Evolutionary conservation across 768 basidiomycete species (phyloP).

Genomic region (Sarcodon aspratus): DNA sequence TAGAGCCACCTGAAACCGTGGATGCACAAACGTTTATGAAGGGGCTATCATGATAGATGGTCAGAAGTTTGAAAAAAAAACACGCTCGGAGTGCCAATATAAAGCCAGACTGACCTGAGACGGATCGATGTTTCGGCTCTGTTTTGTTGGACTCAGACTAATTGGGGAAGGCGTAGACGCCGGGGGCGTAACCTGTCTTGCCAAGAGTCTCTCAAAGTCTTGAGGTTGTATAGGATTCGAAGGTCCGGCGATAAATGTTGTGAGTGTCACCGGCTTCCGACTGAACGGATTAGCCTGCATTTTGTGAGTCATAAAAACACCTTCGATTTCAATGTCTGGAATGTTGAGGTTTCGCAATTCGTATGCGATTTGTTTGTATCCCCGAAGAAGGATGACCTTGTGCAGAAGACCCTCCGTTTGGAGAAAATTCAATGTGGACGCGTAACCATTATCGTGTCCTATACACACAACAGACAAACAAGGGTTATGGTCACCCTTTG

Average conservation of each 20-base stretch:
- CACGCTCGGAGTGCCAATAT: neutral
- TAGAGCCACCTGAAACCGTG: neutral
- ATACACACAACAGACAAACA: no score
- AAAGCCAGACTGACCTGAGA: constrained; percentile 4
- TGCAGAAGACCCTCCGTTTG: constrained; percentile 25
- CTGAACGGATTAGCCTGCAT: constrained; percentile 7
- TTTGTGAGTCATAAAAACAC: constrained; percentile 24
- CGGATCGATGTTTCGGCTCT: constrained; percentile 4
- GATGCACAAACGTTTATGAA: constrained; percentile 18
- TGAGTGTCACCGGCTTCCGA: neutral
- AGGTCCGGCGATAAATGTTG: neutral
- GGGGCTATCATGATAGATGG: constrained; percentile 10
- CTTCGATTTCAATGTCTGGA: constrained; percentile 21
- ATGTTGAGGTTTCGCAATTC: constrained; percentile 21
- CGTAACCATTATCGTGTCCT: constrained; percentile 30
- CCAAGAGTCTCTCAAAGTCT: constrained; percentile 16
- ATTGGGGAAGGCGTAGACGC: constrained; percentile 1
- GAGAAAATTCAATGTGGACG: constrained; percentile 23
- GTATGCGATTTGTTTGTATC: constrained; percentile 23
- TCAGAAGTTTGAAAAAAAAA: neutral
- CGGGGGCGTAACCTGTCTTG: constrained; percentile 1
- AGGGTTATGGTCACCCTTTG: constrained; percentile 14
- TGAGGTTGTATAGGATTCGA: constrained; percentile 5
- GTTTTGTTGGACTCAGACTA: constrained; percentile 1
- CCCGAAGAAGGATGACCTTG: constrained; percentile 27